phyloP scores from a whole-genome alignment of 2,329 filamentous ascomycete species.

The Fusarium sp. region DNA sequence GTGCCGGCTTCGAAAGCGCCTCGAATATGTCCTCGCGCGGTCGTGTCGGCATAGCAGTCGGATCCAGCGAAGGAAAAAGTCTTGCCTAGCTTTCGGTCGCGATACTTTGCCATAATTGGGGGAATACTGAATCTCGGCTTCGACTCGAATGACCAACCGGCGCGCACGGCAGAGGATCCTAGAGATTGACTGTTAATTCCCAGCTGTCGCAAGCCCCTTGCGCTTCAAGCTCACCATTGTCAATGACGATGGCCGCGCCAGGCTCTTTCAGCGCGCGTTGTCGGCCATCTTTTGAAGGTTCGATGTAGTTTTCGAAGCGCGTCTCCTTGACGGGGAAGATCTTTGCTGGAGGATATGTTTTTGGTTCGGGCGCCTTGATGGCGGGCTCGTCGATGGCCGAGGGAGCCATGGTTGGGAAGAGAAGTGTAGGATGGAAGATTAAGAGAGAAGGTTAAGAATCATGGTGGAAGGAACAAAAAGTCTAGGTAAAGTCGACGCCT shows the following conservation, averaged over 20 bases:
- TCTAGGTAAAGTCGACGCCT: slow-evolving; percentile 21
- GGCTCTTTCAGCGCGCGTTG: slow-evolving; percentile 74
- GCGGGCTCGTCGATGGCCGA: slow-evolving; percentile 65
- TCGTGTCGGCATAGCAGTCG: slow-evolving; percentile 96
- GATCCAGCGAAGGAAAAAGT: slow-evolving; percentile 93
- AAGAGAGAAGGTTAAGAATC: slow-evolving; percentile 29
- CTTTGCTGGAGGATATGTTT: slow-evolving; percentile 67
- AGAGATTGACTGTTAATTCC: slow-evolving; percentile 38
- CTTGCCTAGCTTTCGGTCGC: slow-evolving; percentile 92
- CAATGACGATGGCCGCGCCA: slow-evolving; percentile 90
- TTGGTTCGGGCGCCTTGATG: slow-evolving; percentile 55
- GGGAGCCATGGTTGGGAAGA: slow-evolving; percentile 63
- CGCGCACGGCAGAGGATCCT: slow-evolving; percentile 92
- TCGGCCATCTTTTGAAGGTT: slow-evolving; percentile 76
- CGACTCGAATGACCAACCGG: slow-evolving; percentile 95
- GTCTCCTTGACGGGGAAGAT: slow-evolving; percentile 75
- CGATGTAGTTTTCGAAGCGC: slow-evolving; percentile 70
- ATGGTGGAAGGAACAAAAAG: slow-evolving; percentile 34
- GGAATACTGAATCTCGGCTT: slow-evolving; percentile 85
- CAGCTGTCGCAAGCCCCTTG: slow-evolving; percentile 25
- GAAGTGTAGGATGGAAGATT: slow-evolving; percentile 16
- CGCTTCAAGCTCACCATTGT: slow-evolving; percentile 80
- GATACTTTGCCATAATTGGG: slow-evolving; percentile 94
- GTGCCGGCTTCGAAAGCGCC: slow-evolving; percentile 92
- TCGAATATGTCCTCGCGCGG: slow-evolving; percentile 89